Evolutionary conservation across 2,329 filamentous ascomycete species (phyloP).

Genomic region (Chalaropsis ovoidea): DNA sequence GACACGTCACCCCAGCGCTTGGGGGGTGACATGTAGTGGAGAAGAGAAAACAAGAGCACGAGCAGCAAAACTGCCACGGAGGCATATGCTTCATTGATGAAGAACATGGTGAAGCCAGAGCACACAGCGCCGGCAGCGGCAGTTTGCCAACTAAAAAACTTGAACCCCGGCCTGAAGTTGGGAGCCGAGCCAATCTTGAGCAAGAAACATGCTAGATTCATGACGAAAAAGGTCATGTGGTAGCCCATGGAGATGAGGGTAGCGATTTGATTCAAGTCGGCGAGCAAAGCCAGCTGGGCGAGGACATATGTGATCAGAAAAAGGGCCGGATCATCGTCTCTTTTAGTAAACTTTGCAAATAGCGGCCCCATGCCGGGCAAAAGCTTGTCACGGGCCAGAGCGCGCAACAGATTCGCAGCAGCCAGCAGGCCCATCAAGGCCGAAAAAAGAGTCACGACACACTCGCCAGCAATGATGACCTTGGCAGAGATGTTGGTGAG

Average conservation of each 20-base stretch:
- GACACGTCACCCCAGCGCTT: slow-evolving; percentile 88
- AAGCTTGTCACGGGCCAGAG: slow-evolving; percentile 66
- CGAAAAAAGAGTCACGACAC: slow-evolving; percentile 74
- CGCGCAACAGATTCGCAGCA: slow-evolving; percentile 74
- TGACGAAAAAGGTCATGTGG: slow-evolving; percentile 85
- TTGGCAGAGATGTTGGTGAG: slow-evolving; percentile 66
- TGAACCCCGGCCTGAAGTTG: slow-evolving; percentile 80
- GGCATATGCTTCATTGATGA: slow-evolving; percentile 74
- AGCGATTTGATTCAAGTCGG: slow-evolving; percentile 78
- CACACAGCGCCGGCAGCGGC: slow-evolving; percentile 64
- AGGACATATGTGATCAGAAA: slow-evolving; percentile 66
- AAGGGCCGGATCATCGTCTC: slow-evolving; percentile 62
- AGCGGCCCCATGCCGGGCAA: slow-evolving; percentile 53
- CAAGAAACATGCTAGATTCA: slow-evolving; percentile 77
- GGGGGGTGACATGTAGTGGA: slow-evolving; percentile 75
- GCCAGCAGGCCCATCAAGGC: slow-evolving; percentile 80
- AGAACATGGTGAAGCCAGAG: slow-evolving; percentile 77
- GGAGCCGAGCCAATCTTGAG: slow-evolving; percentile 79
- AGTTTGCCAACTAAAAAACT: slow-evolving; percentile 81
- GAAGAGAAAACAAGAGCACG: slow-evolving; percentile 67
- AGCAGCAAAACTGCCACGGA: slow-evolving; percentile 63
- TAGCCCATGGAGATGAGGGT: slow-evolving; percentile 87
- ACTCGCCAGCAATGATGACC: slow-evolving; percentile 69
- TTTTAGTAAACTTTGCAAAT: slow-evolving; percentile 46
- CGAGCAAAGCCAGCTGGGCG: slow-evolving; percentile 69